Conservation (phyloP, 768 basidiomycete species). For the Mycena rosella region DNA sequence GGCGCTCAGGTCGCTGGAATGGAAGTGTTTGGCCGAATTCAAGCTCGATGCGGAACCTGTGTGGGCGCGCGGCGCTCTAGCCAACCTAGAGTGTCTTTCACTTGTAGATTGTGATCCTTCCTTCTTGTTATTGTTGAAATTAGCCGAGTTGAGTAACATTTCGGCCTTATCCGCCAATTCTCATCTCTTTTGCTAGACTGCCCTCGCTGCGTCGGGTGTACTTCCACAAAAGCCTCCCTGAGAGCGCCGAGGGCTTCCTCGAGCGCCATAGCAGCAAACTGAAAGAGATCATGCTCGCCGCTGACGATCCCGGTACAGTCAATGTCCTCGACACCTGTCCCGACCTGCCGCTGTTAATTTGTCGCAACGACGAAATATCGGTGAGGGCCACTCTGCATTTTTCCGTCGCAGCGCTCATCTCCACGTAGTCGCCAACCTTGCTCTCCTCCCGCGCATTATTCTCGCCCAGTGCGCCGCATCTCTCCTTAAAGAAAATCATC, state of each 20-base stretch:
- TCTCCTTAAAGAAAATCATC: background rate
- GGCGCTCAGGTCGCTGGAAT: constrained; percentile 25
- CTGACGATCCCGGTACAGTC: background rate
- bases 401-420: background rate
- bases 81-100: constrained; percentile 23
- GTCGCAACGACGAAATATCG: background rate
- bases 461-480: constrained; percentile 17
- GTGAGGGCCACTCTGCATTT: background rate
- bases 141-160: constrained; percentile 22
- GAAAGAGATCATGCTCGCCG: constrained; percentile 1
- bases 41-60: background rate
- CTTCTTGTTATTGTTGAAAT: constrained; percentile 6
- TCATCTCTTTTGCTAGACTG: constrained; percentile 5
- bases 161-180: background rate
- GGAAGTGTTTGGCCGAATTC: constrained; percentile 21
- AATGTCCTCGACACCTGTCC: constrained; percentile 21
- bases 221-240: constrained; percentile 5
- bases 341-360: constrained; percentile 7
- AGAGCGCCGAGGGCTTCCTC: constrained; percentile 3
- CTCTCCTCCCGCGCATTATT: background rate
- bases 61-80: constrained; percentile 1
- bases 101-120: constrained; percentile 20
- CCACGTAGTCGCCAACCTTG: background rate
- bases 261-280: constrained; percentile 15
- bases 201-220: constrained; percentile 24